These are phyloP conservation scores for Arachis monticola DNA, from an alignment of 331 rosid species.

Conservation along the genomic window DNA sequence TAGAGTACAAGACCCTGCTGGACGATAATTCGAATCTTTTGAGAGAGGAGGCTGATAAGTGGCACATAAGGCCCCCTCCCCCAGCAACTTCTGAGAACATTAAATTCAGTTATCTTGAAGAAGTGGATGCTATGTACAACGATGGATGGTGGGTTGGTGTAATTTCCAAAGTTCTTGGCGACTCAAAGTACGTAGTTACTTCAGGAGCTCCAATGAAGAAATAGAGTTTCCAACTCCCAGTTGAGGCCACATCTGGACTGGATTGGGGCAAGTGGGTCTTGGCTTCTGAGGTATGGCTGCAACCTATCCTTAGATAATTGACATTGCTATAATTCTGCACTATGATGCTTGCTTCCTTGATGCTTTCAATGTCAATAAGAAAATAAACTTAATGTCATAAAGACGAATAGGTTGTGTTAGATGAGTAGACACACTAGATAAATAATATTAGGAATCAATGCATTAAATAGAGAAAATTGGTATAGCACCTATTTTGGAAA, in stretches of 20 bases:
- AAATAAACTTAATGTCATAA: too few species aligned
- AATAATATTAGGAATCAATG: too few species aligned
- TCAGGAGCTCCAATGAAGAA: conserved; percentile 58
- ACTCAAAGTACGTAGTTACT: conserved; percentile 66
- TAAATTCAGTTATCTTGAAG: conserved; percentile 54
- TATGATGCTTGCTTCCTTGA: background rate
- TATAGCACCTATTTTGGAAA: too few species aligned
- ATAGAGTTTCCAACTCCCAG: conserved; percentile 58
- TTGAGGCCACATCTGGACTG: conserved; percentile 80
- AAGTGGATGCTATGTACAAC: conserved; percentile 71
- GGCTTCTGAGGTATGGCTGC: conserved; percentile 60
- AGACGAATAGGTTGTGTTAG: too few species aligned
- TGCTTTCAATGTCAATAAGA: background rate
- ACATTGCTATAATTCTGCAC: background rate
- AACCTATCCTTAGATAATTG: background rate
- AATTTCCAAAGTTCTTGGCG: conserved; percentile 54
- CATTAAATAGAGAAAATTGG: too few species aligned
- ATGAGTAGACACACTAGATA: too few species aligned
- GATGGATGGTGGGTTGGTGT: conserved; percentile 91
- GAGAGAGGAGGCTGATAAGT: conserved; percentile 59
- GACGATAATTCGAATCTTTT: conserved; percentile 54
- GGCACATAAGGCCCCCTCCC: conserved; percentile 64
- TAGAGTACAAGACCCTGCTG: conserved; percentile 58
- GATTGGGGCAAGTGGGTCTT: conserved; percentile 71
- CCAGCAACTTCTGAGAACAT: conserved; percentile 39